A percentile compares a stretch with the other conserved stretches of the same genome.
Evolutionary conservation across 2,329 filamentous ascomycete species (phyloP).

Genomic region (Elsinoe necatrix): DNA sequence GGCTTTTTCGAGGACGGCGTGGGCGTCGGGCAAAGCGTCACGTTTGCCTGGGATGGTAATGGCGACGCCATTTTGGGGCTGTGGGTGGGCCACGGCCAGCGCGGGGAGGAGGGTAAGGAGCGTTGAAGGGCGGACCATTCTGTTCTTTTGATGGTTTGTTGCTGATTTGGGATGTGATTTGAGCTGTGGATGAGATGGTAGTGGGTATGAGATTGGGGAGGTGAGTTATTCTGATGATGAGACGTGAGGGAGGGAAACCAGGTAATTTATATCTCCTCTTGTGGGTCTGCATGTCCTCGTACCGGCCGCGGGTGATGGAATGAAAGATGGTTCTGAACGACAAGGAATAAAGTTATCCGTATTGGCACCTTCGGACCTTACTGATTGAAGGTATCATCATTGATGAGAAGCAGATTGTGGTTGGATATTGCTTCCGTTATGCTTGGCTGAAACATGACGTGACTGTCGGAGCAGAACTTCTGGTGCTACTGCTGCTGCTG

Average conservation of each 20-base stretch:
- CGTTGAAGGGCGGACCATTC: background rate
- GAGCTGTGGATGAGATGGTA: background rate
- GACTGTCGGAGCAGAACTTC: background rate
- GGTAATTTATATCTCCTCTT: background rate
- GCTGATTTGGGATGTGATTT: background rate
- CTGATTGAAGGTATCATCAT: background rate
- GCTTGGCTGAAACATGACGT: background rate
- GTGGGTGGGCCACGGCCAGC: background rate
- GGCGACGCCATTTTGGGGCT: background rate
- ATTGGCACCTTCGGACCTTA: background rate
- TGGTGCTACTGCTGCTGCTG: background rate
- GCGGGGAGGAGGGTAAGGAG: background rate
- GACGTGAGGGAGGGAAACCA: no score
- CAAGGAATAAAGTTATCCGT: background rate
- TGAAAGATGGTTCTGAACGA: background rate
- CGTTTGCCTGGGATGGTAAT: background rate
- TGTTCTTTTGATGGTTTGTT: background rate
- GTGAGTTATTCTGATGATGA: background rate
- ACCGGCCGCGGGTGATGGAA: no score
- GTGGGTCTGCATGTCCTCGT: background rate
- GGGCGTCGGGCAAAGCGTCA: background rate
- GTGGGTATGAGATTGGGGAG: background rate
- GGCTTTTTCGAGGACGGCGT: slow-evolving; percentile 12
- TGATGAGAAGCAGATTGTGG: background rate
- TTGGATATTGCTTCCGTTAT: background rate